phyloP scores from a whole-genome alignment of 78 protist genomes.

The Capsaspora owczarzaki region DNA sequence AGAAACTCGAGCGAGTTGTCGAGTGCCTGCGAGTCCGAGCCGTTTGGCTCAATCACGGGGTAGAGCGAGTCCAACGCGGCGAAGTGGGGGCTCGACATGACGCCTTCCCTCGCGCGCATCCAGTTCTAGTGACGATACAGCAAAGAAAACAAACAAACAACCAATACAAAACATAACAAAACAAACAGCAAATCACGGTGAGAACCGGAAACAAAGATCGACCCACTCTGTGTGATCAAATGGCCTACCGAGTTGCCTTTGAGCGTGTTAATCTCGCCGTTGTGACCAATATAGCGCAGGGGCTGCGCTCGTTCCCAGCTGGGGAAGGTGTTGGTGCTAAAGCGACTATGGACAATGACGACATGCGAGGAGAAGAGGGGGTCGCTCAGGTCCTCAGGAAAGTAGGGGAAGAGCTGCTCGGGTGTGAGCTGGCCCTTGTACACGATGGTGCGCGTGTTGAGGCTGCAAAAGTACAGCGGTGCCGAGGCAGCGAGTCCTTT shows the following conservation, averaged over 20 bases:
- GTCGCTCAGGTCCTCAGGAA: constrained; percentile 39
- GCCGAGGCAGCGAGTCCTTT: background rate
- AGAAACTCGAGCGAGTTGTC: constrained; percentile 63
- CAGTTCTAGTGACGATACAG: constrained; percentile 59
- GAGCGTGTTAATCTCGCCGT: constrained; percentile 87
- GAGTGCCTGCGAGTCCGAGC: constrained; percentile 64
- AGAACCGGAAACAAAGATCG: too few relatives aligned
- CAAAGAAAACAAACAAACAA: too few relatives aligned
- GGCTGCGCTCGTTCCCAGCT: constrained; percentile 75
- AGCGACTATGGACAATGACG: constrained; percentile 61
- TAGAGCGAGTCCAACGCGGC: constrained; percentile 18
- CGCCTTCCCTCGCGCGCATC: constrained; percentile 70
- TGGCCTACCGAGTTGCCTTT: too few relatives aligned
- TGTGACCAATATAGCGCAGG: constrained; percentile 67
- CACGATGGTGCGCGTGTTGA: constrained; percentile 30
- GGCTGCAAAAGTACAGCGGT: constrained; percentile 42
- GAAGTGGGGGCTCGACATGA: constrained; percentile 4
- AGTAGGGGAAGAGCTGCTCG: constrained; percentile 43
- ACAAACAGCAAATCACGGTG: too few relatives aligned
- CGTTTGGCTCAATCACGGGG: constrained; percentile 47
- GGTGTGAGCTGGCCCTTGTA: constrained; percentile 52
- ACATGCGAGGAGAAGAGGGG: constrained; percentile 33
- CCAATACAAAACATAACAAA: background rate
- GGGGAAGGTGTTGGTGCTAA: constrained; percentile 78
- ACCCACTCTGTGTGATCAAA: too few relatives aligned